phyloP scores from a whole-genome alignment of 139 green algal genomes.

The Coelastrella sp. region DNA sequence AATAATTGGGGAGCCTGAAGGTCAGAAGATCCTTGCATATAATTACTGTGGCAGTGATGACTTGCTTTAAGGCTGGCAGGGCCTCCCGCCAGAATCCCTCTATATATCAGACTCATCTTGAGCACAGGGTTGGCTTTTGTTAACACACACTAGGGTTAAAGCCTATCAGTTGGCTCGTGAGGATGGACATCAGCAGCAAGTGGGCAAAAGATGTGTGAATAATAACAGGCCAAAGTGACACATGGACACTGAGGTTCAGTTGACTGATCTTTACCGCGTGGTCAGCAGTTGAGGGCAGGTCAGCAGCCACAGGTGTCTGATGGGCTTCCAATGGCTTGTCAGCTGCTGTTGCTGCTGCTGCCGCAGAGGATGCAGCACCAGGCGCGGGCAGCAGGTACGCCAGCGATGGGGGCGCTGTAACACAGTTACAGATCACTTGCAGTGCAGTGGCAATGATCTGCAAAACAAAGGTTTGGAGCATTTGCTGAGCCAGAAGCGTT shows the following conservation, averaged over 20 bases:
- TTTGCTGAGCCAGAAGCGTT: neutral
- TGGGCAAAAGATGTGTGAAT: neutral
- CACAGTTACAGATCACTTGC: slow-evolving; percentile 65
- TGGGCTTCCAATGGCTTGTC: slow-evolving; percentile 41
- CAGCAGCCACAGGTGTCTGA: slow-evolving; percentile 29
- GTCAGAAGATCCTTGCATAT: neutral
- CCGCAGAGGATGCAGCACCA: neutral
- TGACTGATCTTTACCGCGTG: neutral
- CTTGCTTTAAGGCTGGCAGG: neutral
- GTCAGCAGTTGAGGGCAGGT: neutral
- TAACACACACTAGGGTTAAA: no score
- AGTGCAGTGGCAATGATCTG: slow-evolving; percentile 67
- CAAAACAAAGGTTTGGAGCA: neutral
- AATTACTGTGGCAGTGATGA: neutral
- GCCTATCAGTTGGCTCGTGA: no score
- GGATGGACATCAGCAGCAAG: neutral
- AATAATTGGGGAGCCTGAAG: neutral
- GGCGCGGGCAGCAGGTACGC: slow-evolving; percentile 47
- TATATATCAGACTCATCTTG: no score
- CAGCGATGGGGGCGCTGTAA: slow-evolving; percentile 61
- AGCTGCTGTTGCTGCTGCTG: neutral
- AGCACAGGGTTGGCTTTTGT: no score
- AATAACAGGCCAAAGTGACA: no score
- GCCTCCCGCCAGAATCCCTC: no score
- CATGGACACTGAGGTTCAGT: no score